Percentiles rank a stretch among this genome's conserved stretches.
phyloP scores from a whole-genome alignment of 1,284 basidiomycete genomes.

The Phaffia rhodozyma region DNA sequence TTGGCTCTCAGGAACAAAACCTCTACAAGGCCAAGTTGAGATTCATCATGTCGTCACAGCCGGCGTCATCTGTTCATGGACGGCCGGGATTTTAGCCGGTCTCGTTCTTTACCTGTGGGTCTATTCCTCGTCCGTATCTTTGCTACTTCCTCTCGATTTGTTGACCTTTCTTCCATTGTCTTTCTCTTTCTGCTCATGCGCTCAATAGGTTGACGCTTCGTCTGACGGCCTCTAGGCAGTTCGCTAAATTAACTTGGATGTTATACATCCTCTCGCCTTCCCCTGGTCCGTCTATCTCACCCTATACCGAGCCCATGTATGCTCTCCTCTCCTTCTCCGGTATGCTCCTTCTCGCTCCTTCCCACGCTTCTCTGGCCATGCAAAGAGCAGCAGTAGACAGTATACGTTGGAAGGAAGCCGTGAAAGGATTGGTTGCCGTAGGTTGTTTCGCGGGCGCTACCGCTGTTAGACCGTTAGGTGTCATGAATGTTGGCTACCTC shows the following conservation, averaged over 20 bases:
- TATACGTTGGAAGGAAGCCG: background rate
- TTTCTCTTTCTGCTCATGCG: background rate
- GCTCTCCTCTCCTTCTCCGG: conserved; percentile 66
- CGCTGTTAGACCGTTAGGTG: conserved; percentile 67
- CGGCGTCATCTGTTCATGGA: conserved; percentile 25
- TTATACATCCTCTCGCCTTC: conserved; percentile 71
- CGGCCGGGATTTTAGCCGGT: conserved; percentile 32
- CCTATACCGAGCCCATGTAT: conserved; percentile 77
- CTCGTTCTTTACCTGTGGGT: conserved; percentile 50
- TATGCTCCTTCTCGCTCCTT: conserved; percentile 27
- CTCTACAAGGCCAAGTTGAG: conserved; percentile 7
- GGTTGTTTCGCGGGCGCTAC: conserved; percentile 54
- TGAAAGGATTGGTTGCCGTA: conserved; percentile 32
- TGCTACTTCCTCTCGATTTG: background rate
- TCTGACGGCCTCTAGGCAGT: conserved; percentile 36
- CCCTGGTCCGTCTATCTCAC: conserved; percentile 57
- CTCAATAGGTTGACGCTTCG: conserved; percentile 28
- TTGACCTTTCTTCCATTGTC: background rate
- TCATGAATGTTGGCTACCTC: conserved; percentile 61
- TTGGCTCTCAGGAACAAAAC: conserved; percentile 6
- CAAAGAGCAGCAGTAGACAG: background rate
- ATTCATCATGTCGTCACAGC: conserved; percentile 24
- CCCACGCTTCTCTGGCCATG: background rate
- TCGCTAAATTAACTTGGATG: conserved; percentile 50
- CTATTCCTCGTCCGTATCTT: background rate